These are phyloP conservation scores for Penicillium chermesinum DNA, from an alignment of 495 filamentous ascomycete genomes.

Conservation along the genomic window DNA sequence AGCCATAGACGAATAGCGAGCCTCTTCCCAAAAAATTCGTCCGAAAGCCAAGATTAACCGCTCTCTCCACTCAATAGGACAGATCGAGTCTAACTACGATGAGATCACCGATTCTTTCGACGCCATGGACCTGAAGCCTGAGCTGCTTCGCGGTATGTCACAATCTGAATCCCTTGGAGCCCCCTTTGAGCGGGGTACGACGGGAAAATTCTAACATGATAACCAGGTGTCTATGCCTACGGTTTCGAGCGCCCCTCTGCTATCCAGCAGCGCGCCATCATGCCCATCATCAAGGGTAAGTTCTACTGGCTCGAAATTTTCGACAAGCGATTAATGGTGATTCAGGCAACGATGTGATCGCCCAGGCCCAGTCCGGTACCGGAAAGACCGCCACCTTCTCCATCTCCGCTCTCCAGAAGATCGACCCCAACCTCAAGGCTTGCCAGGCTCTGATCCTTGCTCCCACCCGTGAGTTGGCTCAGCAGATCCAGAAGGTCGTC, in stretches of 20 bases:
- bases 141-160: slow-evolving; percentile 90
- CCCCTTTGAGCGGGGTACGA: slow-evolving; percentile 13
- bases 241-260: slow-evolving; percentile 99
- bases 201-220: slow-evolving; percentile 29
- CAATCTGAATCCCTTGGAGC: neutral
- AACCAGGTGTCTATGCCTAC: slow-evolving; percentile 92
- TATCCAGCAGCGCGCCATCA: slow-evolving; percentile 98
- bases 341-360: slow-evolving; percentile 93
- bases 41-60: neutral
- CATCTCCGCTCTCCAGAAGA: slow-evolving; percentile 95
- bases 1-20: neutral
- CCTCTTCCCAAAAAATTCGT: neutral
- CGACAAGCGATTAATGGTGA: slow-evolving; percentile 19
- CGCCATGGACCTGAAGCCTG: slow-evolving; percentile 90
- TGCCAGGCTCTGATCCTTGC: slow-evolving; percentile 96
- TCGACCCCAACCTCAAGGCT: slow-evolving; percentile 87
- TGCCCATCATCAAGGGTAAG: slow-evolving; percentile 99
- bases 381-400: slow-evolving; percentile 99
- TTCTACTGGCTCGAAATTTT: slow-evolving; percentile 16
- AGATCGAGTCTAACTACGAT: slow-evolving; percentile 99
- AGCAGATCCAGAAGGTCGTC: slow-evolving; percentile 98
- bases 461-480: slow-evolving; percentile 94
- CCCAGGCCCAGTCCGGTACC: slow-evolving; percentile 97
- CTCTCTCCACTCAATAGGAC: slow-evolving; percentile 52
- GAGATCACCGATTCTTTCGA: slow-evolving; percentile 99